Evolutionary conservation across 306 rosid species (phyloP).

Genomic region (Cucumis sativus): Cucumber_9930_V3 NC_026659.2:2936001-2936500

Average conservation of each 20-base stretch:
- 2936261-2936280: conserved; percentile 38
- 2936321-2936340: conserved; percentile 39
- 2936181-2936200: conserved; percentile 34
- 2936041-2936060: neutral
- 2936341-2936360: conserved; percentile 39
- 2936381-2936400: conserved; percentile 72
- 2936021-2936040: neutral
- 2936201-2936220: conserved; percentile 21
- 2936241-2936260: conserved; percentile 27
- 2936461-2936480: conserved; percentile 51
- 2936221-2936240: conserved; percentile 16
- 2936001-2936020: neutral
- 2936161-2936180: conserved; percentile 56
- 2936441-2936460: conserved; percentile 44
- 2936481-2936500: conserved; percentile 80
- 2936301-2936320: conserved; percentile 36
- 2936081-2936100: conserved; percentile 63
- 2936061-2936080: conserved; percentile 43
- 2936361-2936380: conserved; percentile 68
- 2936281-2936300: conserved; percentile 35
- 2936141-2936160: conserved; percentile 79
- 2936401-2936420: conserved; percentile 61
- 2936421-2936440: conserved; percentile 27
- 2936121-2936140: conserved; percentile 79
- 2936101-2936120: conserved; percentile 80